Evolutionary conservation across 2,329 filamentous ascomycete species (phyloP).

Genomic region (Neoscytalidium dimidiatum): DNA sequence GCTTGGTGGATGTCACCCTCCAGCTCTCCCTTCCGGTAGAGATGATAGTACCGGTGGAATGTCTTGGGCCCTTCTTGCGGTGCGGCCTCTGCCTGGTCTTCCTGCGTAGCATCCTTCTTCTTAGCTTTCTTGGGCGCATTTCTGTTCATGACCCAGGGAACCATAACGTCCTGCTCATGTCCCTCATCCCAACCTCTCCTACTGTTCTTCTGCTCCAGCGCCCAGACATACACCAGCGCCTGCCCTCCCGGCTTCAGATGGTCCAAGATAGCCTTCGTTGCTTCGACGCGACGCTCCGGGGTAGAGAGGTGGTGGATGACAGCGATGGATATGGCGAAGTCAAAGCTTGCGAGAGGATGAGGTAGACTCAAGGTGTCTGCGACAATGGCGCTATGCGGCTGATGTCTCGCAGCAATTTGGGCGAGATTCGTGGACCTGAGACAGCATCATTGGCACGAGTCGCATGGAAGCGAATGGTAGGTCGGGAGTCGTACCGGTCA

Average conservation of each 20-base stretch:
- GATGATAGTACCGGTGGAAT: slow-evolving; percentile 90
- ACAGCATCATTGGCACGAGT: neutral
- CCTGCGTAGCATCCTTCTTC: slow-evolving; percentile 29
- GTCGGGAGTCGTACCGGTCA: slow-evolving; percentile 55
- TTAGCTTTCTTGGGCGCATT: slow-evolving; percentile 27
- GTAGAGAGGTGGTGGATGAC: slow-evolving; percentile 94
- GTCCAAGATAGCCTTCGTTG: slow-evolving; percentile 69
- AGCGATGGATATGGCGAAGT: slow-evolving; percentile 93
- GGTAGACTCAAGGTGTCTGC: slow-evolving; percentile 85
- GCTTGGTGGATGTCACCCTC: slow-evolving; percentile 75
- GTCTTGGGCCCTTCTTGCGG: slow-evolving; percentile 46
- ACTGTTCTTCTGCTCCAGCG: slow-evolving; percentile 85
- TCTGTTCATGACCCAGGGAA: slow-evolving; percentile 80
- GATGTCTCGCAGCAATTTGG: slow-evolving; percentile 55
- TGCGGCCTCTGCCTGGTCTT: slow-evolving; percentile 24
- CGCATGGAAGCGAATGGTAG: neutral
- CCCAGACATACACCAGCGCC: slow-evolving; percentile 90
- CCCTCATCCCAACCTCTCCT: slow-evolving; percentile 86
- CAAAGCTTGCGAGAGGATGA: slow-evolving; percentile 66
- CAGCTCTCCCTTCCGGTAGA: slow-evolving; percentile 84
- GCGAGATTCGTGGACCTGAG: slow-evolving; percentile 57
- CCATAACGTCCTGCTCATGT: slow-evolving; percentile 86
- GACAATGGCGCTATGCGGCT: slow-evolving; percentile 69
- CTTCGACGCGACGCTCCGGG: slow-evolving; percentile 68
- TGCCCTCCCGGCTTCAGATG: slow-evolving; percentile 51